Percentiles rank a stretch among this genome's conserved stretches.
Evolutionary conservation across 495 filamentous ascomycete genomes (phyloP).

Genomic region (Aspergillus haitiensis): DNA sequence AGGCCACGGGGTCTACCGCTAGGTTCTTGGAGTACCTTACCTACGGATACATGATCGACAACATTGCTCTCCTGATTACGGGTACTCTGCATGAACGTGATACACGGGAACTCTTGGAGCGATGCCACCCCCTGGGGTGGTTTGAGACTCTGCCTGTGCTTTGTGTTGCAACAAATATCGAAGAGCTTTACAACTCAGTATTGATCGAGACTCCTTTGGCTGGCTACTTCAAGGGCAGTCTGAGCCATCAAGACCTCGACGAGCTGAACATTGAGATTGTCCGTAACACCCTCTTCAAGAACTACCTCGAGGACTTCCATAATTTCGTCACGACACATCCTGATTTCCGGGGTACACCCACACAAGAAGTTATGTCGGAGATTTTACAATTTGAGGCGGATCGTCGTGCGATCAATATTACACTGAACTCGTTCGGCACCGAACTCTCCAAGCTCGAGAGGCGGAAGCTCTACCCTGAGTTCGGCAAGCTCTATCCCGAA

Average conservation of each 20-base stretch:
- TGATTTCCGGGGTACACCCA: constrained; percentile 83
- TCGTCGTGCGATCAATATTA: constrained; percentile 97
- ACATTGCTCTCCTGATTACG: constrained; percentile 96
- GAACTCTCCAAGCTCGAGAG: constrained; percentile 92
- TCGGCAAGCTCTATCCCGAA: constrained; percentile 89
- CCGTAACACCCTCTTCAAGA: constrained; percentile 98
- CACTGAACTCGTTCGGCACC: constrained; percentile 96
- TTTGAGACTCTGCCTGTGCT: constrained; percentile 99
- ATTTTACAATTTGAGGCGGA: constrained; percentile 97
- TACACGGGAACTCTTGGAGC: constrained; percentile 90
- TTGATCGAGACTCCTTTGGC: constrained; percentile 95
- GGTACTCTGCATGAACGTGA: constrained; percentile 97
- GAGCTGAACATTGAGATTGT: constrained; percentile 99
- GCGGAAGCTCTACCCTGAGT: constrained; percentile 92
- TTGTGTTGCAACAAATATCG: constrained; percentile 95
- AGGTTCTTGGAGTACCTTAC: constrained; percentile 97
- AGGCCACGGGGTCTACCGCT: constrained; percentile 83
- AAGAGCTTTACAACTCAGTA: constrained; percentile 97
- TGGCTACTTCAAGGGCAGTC: constrained; percentile 92
- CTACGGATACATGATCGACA: constrained; percentile 99
- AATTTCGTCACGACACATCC: constrained; percentile 83
- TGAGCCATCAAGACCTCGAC: constrained; percentile 94
- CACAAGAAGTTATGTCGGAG: constrained; percentile 90
- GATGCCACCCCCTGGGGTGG: constrained; percentile 96
- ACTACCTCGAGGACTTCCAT: constrained; percentile 98